Evolutionary conservation across 2,329 filamentous ascomycete genomes (phyloP).

Genomic region (Microdochium nivale): DNA sequence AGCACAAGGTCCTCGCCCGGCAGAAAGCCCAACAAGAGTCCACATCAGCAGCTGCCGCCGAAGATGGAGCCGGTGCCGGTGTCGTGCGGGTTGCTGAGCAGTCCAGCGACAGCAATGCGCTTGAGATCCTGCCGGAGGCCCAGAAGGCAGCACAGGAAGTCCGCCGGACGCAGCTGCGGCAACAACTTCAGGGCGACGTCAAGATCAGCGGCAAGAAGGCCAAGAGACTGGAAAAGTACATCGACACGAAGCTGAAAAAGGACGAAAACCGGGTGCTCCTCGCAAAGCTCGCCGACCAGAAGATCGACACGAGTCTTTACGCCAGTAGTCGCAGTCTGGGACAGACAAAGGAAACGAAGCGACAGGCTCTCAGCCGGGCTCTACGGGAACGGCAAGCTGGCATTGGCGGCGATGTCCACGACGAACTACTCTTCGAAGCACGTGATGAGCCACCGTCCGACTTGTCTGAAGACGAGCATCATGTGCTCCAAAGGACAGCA

Average conservation of each 20-base stretch:
- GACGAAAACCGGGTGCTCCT: slow-evolving; percentile 83
- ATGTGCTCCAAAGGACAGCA: slow-evolving; percentile 13
- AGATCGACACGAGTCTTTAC: slow-evolving; percentile 75
- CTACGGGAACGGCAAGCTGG: slow-evolving; percentile 58
- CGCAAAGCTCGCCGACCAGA: slow-evolving; percentile 69
- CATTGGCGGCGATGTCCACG: slow-evolving; percentile 43
- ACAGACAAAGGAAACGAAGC: slow-evolving; percentile 61
- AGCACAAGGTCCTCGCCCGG: slow-evolving; percentile 61
- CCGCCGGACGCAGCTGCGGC: slow-evolving; percentile 46
- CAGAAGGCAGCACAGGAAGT: slow-evolving; percentile 36
- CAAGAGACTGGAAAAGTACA: slow-evolving; percentile 60
- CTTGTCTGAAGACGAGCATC: slow-evolving; percentile 22
- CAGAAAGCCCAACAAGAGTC: slow-evolving; percentile 32
- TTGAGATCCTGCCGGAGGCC: slow-evolving; percentile 38
- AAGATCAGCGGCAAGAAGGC: slow-evolving; percentile 58
- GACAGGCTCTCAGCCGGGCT: slow-evolving; percentile 55
- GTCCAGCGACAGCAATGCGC: slow-evolving; percentile 43
- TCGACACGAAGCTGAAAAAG: slow-evolving; percentile 86
- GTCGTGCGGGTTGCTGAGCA: slow-evolving; percentile 20
- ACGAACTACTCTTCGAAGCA: slow-evolving; percentile 44
- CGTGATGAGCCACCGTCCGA: slow-evolving; percentile 23
- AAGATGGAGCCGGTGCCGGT: slow-evolving; percentile 30
- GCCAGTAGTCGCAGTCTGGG: slow-evolving; percentile 72
- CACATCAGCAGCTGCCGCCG: neutral
- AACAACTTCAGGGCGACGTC: slow-evolving; percentile 40